Conservation (phyloP, 495 filamentous ascomycete species). For the Aspergillus nidulans region DNA sequence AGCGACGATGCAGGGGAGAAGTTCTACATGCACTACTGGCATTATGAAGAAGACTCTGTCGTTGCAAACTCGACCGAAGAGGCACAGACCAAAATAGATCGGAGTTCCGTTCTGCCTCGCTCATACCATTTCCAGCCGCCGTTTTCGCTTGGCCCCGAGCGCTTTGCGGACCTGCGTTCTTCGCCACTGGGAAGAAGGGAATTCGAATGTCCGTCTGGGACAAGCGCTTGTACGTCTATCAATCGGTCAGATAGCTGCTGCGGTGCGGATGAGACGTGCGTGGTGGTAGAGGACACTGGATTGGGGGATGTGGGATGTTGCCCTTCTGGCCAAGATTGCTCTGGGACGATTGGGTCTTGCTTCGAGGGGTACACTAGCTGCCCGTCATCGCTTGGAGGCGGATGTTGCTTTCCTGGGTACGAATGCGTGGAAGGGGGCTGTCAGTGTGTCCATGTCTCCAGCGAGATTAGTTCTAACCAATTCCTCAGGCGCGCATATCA, state of each 20-base stretch:
- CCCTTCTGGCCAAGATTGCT: slow-evolving; percentile 64
- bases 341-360: slow-evolving; percentile 60
- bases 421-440: slow-evolving; percentile 77
- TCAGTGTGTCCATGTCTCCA: slow-evolving; percentile 37
- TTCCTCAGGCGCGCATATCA: slow-evolving; percentile 36
- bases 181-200: slow-evolving; percentile 37
- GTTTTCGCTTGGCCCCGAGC: slow-evolving; percentile 27
- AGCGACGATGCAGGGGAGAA: slow-evolving; percentile 76
- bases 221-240: slow-evolving; percentile 61
- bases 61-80: slow-evolving; percentile 4
- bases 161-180: slow-evolving; percentile 12
- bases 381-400: slow-evolving; percentile 64
- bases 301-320: slow-evolving; percentile 83
- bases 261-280: slow-evolving; percentile 58
- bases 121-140: slow-evolving; percentile 36
- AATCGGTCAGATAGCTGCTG: slow-evolving; percentile 77
- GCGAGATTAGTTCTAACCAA: background rate
- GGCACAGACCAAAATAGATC: background rate
- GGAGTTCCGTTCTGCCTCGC: slow-evolving; percentile 13
- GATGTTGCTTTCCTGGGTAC: slow-evolving; percentile 82
- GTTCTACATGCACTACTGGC: slow-evolving; percentile 66
- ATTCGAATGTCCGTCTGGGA: slow-evolving; percentile 73
- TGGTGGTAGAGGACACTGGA: slow-evolving; percentile 66
- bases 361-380: slow-evolving; percentile 63
- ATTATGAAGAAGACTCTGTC: slow-evolving; percentile 33